Evolutionary conservation across 306 rosid genomes (phyloP).

Genomic region (Vigna mungo): DNA sequence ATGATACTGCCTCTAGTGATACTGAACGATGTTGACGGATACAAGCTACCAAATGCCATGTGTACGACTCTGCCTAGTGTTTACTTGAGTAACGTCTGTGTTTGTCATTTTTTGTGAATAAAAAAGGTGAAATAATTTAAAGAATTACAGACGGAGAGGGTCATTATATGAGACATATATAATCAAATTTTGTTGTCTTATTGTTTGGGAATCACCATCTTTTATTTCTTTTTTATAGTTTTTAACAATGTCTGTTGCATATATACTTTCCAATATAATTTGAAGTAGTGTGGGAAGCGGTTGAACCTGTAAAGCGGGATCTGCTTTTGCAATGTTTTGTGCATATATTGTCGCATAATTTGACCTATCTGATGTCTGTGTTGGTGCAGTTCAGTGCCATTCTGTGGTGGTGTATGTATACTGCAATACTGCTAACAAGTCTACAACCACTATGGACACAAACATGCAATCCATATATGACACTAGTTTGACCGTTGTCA

Average conservation of each 20-base stretch:
- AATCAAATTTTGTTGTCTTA: slow-evolving; percentile 4
- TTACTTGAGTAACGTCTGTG: background rate
- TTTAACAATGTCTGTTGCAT: background rate
- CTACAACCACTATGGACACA: background rate
- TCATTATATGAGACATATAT: background rate
- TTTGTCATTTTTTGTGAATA: background rate
- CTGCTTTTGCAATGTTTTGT: slow-evolving; percentile 5
- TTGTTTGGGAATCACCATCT: background rate
- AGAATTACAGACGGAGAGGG: background rate
- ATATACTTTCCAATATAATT: background rate
- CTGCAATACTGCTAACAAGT: background rate
- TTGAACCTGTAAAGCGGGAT: background rate
- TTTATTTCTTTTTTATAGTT: background rate
- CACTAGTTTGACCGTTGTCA: background rate
- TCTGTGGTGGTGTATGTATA: background rate
- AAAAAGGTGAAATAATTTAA: background rate
- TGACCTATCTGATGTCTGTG: background rate
- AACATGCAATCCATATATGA: background rate
- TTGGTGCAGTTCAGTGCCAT: slow-evolving; percentile 7
- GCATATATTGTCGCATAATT: slow-evolving; percentile 9
- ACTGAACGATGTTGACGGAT: slow-evolving; percentile 28
- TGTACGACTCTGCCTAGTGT: background rate
- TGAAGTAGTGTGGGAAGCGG: background rate
- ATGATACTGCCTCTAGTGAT: slow-evolving; percentile 5
- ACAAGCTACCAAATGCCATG: background rate